Percentiles rank a stretch among this genome's conserved stretches.
Evolutionary conservation across 225 moss, liverwort and hornwort species (phyloP).

Genomic region (Anthoceros angustus): DNA sequence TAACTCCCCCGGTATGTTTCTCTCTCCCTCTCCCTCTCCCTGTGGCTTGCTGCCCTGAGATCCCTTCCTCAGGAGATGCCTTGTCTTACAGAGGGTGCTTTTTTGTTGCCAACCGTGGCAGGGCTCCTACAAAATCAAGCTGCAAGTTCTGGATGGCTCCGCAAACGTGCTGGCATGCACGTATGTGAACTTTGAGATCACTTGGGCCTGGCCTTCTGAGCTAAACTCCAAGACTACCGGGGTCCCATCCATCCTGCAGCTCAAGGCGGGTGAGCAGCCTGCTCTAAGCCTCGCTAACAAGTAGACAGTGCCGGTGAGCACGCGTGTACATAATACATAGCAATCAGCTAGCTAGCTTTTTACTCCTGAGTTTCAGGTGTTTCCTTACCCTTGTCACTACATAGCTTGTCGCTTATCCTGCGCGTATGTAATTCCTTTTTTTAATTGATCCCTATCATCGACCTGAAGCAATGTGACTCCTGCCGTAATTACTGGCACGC

Average conservation of each 20-base stretch:
- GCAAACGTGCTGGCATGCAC: background rate
- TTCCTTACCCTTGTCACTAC: too few species aligned
- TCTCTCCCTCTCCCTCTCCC: background rate
- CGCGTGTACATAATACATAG: too few species aligned
- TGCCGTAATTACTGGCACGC: too few species aligned
- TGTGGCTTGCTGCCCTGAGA: background rate
- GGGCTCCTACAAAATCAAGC: slow-evolving; percentile 4
- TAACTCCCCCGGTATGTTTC: slow-evolving; percentile 30
- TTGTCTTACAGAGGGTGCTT: background rate
- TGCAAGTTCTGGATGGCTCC: background rate
- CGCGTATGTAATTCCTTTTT: too few species aligned
- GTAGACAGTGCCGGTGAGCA: background rate
- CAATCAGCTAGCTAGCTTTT: too few species aligned
- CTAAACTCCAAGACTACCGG: background rate
- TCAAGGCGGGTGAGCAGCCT: background rate
- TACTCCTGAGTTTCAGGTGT: too few species aligned
- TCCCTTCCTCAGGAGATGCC: background rate
- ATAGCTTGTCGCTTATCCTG: too few species aligned
- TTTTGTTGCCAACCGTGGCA: background rate
- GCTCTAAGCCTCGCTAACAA: background rate
- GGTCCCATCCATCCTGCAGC: background rate
- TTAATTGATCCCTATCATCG: too few species aligned
- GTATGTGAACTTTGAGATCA: background rate
- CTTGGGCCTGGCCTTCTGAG: background rate
- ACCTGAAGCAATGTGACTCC: too few species aligned